These are phyloP conservation scores for Solanum clarkiae DNA, from an alignment of 257 asterid species.

Conservation along the genomic window DNA sequence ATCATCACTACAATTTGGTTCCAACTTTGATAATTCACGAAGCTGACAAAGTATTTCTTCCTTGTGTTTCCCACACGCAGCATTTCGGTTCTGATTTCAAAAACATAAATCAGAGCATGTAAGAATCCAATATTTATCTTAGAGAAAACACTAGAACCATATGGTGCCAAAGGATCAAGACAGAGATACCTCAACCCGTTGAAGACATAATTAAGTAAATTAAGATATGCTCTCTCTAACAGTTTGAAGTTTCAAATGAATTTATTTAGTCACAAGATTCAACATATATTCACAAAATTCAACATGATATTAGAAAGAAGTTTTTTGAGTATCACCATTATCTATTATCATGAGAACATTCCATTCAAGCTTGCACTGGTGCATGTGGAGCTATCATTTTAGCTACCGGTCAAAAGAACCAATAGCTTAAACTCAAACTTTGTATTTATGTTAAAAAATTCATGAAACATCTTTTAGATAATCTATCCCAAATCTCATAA, in stretches of 20 bases:
- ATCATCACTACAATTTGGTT: slow-evolving; percentile 39
- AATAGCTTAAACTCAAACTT: neutral
- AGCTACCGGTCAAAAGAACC: neutral
- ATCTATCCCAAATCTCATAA: neutral
- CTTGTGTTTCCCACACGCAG: slow-evolving; percentile 70
- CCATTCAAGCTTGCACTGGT: neutral
- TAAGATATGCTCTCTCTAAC: neutral
- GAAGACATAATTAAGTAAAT: neutral
- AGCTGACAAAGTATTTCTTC: slow-evolving; percentile 74
- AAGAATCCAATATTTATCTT: neutral
- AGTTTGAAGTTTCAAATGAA: neutral
- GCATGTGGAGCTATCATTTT: neutral
- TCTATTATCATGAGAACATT: neutral
- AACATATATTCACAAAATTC: neutral
- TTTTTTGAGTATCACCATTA: neutral
- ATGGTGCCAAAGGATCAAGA: neutral
- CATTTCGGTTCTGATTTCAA: slow-evolving; percentile 66
- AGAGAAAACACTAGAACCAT: neutral
- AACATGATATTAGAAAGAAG: neutral
- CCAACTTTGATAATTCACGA: slow-evolving; percentile 52
- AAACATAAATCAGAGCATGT: neutral
- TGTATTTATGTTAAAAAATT: neutral
- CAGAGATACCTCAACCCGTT: neutral
- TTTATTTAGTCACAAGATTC: neutral
- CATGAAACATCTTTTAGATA: neutral